Evolutionary conservation across 169 alveolate genomes (phyloP).

Genomic region (Amoebophrya sp.): DNA sequence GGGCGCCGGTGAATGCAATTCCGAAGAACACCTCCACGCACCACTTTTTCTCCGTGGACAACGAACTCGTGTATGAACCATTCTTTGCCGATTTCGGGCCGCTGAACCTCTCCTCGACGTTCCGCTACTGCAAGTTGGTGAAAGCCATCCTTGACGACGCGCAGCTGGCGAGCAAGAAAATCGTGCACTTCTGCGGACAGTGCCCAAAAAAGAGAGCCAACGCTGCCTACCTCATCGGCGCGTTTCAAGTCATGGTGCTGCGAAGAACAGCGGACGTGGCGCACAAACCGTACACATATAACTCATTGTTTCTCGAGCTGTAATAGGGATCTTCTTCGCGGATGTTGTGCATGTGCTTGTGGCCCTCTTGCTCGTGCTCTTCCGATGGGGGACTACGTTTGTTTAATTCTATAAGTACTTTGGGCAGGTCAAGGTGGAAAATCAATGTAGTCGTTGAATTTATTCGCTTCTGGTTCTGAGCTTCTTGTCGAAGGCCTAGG

Average conservation of each 20-base stretch:
- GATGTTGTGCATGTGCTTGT: too few relatives aligned
- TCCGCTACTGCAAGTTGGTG: conserved; percentile 24
- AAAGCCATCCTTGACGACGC: conserved; percentile 31
- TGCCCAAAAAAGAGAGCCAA: conserved; percentile 65
- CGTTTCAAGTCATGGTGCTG: conserved; percentile 58
- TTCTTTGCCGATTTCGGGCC: conserved; percentile 89
- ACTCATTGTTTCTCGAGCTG: too few relatives aligned
- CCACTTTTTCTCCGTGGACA: conserved; percentile 29
- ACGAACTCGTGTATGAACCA: conserved; percentile 67
- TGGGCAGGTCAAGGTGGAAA: too few relatives aligned
- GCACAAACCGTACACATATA: conserved; percentile 43
- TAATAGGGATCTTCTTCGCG: too few relatives aligned
- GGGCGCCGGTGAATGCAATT: neutral
- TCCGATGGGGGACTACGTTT: too few relatives aligned
- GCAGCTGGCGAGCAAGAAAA: neutral
- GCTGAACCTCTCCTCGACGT: conserved; percentile 46
- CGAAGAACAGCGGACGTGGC: conserved; percentile 59
- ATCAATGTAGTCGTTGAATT: too few relatives aligned
- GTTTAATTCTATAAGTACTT: too few relatives aligned
- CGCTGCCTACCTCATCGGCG: conserved; percentile 76
- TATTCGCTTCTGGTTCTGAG: too few relatives aligned
- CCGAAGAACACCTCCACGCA: conserved; percentile 14
- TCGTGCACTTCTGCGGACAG: conserved; percentile 32
- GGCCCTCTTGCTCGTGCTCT: too few relatives aligned
- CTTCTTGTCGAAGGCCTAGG: neutral